phyloP scores from a whole-genome alignment of 2,329 filamentous ascomycete genomes.

The Graphilbum fragrans region DNA sequence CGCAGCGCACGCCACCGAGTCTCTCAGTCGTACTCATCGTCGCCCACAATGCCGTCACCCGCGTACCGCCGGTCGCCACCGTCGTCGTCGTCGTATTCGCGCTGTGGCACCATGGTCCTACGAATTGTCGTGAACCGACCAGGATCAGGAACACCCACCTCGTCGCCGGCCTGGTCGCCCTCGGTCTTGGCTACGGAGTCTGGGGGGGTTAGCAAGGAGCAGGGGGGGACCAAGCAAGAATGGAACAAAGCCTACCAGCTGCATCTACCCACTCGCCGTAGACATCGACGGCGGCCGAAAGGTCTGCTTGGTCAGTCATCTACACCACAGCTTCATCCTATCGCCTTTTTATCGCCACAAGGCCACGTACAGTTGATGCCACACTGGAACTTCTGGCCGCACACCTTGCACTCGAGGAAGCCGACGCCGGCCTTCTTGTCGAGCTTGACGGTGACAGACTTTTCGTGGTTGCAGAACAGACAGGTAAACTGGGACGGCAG shows the following conservation, averaged over 20 bases:
- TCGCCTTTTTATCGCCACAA: neutral
- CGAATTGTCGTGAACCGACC: no score
- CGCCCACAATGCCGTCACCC: slow-evolving; percentile 38
- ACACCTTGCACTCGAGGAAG: slow-evolving; percentile 79
- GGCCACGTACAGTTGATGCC: slow-evolving; percentile 75
- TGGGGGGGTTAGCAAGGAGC: slow-evolving; percentile 10
- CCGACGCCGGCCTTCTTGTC: slow-evolving; percentile 89
- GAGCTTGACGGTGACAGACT: slow-evolving; percentile 78
- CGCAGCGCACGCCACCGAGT: neutral
- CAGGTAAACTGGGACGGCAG: slow-evolving; percentile 83
- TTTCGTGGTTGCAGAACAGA: slow-evolving; percentile 97
- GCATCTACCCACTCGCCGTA: slow-evolving; percentile 99
- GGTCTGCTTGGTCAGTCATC: slow-evolving; percentile 39
- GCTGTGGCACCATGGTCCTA: no score
- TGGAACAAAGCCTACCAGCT: slow-evolving; percentile 29
- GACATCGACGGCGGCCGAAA: slow-evolving; percentile 85
- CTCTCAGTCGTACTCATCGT: slow-evolving; percentile 44
- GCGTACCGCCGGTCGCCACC: slow-evolving; percentile 40
- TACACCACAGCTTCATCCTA: neutral
- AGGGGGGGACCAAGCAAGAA: neutral
- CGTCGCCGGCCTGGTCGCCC: slow-evolving; percentile 4
- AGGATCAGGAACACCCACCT: slow-evolving; percentile 1
- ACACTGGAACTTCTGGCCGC: slow-evolving; percentile 87
- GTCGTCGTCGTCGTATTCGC: slow-evolving; percentile 25
- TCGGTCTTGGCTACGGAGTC: slow-evolving; percentile 36